Evolutionary conservation across 2,329 filamentous ascomycete genomes (phyloP).

Genomic region (Cercospora zeina): DNA sequence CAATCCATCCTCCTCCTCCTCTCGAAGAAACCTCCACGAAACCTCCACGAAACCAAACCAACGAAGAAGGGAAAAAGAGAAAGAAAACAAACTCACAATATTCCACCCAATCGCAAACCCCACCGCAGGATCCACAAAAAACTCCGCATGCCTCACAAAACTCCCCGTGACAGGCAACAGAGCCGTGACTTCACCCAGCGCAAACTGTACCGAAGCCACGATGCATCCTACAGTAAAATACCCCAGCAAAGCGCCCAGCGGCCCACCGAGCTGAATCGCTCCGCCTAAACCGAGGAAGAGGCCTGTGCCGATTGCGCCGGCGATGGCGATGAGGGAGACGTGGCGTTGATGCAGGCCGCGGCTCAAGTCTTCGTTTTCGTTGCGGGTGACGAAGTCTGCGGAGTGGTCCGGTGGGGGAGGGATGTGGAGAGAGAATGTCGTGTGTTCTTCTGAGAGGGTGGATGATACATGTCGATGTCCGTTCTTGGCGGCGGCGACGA

Average conservation of each 20-base stretch:
- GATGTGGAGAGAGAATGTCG: background rate
- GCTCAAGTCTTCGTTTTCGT: constrained; percentile 43
- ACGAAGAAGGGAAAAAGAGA: no score
- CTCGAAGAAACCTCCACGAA: background rate
- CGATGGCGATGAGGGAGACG: constrained; percentile 66
- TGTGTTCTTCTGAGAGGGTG: background rate
- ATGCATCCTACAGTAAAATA: constrained; percentile 55
- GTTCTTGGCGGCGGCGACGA: constrained; percentile 3
- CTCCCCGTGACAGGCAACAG: constrained; percentile 55
- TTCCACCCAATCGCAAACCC: constrained; percentile 34
- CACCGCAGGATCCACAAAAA: constrained; percentile 53
- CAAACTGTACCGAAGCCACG: constrained; percentile 54
- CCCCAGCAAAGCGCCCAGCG: constrained; percentile 54
- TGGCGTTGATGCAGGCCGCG: constrained; percentile 56
- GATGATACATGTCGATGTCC: background rate
- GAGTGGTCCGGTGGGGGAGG: constrained; percentile 16
- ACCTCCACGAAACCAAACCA: no score
- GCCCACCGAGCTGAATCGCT: constrained; percentile 55
- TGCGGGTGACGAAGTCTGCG: constrained; percentile 34
- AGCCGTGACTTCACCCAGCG: constrained; percentile 54
- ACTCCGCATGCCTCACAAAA: constrained; percentile 53
- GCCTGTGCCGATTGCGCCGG: constrained; percentile 71
- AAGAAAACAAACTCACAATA: constrained; percentile 23
- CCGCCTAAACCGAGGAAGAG: constrained; percentile 59
- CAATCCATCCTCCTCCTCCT: background rate